Percentiles rank a stretch among this genome's conserved stretches.
Conservation (phyloP, 2,329 filamentous ascomycete species). For the Fusarium solani-melongenae region DNA sequence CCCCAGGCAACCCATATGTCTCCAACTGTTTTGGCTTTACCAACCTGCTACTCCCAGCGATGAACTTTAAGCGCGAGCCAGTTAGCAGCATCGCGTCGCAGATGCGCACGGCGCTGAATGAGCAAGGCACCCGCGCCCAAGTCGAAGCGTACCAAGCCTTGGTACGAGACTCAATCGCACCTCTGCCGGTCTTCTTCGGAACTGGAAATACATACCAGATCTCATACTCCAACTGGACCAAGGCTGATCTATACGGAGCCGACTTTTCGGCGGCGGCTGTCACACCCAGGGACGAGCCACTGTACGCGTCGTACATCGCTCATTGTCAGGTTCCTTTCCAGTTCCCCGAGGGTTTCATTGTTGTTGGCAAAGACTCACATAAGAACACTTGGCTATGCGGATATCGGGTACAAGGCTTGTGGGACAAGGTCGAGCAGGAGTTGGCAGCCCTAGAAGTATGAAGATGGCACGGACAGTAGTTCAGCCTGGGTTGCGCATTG, state of each 20-base stretch:
- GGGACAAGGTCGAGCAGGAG: slow-evolving; percentile 16
- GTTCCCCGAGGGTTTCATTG: slow-evolving; percentile 18
- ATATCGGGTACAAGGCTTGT: slow-evolving; percentile 10
- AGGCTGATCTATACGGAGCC: background rate
- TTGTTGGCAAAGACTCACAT: slow-evolving; percentile 15
- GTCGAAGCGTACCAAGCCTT: slow-evolving; percentile 23
- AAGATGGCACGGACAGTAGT: background rate
- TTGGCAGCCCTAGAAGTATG: background rate
- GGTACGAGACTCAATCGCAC: slow-evolving; percentile 8
- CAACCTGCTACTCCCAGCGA: background rate
- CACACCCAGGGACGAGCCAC: background rate
- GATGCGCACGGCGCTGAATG: background rate
- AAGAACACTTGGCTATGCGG: slow-evolving; percentile 26
- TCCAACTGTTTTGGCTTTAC: background rate
- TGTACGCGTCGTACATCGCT: background rate
- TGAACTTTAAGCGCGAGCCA: background rate
- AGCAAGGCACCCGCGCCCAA: slow-evolving; percentile 10
- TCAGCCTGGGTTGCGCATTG: background rate
- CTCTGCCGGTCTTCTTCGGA: background rate
- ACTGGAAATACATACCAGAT: background rate
- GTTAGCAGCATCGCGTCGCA: background rate
- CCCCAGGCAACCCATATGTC: background rate
- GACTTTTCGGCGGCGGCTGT: background rate
- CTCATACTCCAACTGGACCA: background rate
- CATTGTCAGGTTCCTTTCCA: background rate